phyloP scores from a whole-genome alignment of 805 yeast species.

The Lipomyces orientalis region DNA sequence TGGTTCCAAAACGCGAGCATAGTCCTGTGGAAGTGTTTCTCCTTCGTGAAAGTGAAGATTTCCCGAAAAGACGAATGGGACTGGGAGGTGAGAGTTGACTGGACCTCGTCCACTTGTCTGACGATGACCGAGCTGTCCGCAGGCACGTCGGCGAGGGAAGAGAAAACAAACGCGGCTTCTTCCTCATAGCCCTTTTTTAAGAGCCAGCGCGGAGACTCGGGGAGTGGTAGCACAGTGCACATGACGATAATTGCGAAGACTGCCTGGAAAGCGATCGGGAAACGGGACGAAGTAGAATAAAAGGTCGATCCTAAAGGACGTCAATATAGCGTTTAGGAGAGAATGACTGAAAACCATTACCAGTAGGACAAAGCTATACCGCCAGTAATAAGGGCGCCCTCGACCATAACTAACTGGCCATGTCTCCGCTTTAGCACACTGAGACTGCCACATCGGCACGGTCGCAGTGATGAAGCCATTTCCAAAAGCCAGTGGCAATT shows the following conservation, averaged over 20 bases:
- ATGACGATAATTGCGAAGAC: conserved; percentile 65
- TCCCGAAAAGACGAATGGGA: conserved; percentile 56
- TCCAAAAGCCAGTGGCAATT: conserved; percentile 74
- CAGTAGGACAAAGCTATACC: conserved; percentile 77
- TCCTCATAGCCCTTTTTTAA: conserved; percentile 71
- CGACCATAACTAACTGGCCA: conserved; percentile 70
- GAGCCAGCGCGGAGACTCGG: conserved; percentile 87
- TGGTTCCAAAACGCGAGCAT: conserved; percentile 54
- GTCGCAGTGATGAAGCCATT: conserved; percentile 78
- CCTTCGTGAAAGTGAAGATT: conserved; percentile 50
- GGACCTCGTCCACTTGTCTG: conserved; percentile 43
- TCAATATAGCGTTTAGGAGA: too few species aligned
- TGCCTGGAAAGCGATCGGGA: conserved; percentile 77
- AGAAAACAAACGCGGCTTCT: conserved; percentile 52
- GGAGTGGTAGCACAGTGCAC: conserved; percentile 58
- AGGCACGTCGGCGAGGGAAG: conserved; percentile 41
- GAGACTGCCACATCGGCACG: conserved; percentile 82
- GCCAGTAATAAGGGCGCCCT: conserved; percentile 71
- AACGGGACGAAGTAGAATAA: conserved; percentile 70
- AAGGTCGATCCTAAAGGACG: conserved; percentile 56
- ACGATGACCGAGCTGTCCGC: conserved; percentile 46
- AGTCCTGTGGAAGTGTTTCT: conserved; percentile 56
- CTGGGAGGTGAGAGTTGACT: conserved; percentile 31
- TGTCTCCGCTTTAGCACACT: conserved; percentile 69
- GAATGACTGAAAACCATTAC: conserved; percentile 1